Evolutionary conservation across 768 basidiomycete species (phyloP), one percentile per base, ranked within the genome.

Genomic region (Gyrodon lividus): DNA sequence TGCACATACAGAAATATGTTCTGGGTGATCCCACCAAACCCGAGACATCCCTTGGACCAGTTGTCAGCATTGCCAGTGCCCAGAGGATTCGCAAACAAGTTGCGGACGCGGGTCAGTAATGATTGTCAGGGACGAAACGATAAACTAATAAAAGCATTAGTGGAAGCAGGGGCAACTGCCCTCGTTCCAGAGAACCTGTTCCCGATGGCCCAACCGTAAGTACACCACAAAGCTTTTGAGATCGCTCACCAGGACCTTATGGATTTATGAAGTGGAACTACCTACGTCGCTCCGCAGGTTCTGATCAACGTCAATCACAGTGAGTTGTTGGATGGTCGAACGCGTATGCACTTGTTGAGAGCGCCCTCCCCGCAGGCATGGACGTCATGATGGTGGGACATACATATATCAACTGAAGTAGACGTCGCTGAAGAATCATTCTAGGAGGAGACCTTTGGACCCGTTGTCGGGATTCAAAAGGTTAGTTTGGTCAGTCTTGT

Each of bases 381-480:
- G 87, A 92, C 22, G 74, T 97, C 28, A 97, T 98, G 94, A 91
- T 71, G 76, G 94, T 86, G 58, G 8, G 72, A 48, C 19, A 9
- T 28, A 6, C 19, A 33, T n/a, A 39, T 30, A 17, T 16, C 12
- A n/a, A 28, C 16, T 7, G 3, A 31, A 6, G n/a, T 7, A 6
- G 6, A 26, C 13, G 50, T 7, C 3, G 31, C 45, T 61, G 44
- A 6, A 47, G 19, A 31, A 33, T 23, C 19, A 17, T 19, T 47
- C 9, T 54, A 89, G 85, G 85, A 88, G 69, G 90, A 94, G 70
- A 92, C 91, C 0, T 98, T 98, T 56, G 97, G 97, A 0, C 97
- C 97, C 0, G 79, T 97, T 6, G 76, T 98, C 24, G 95, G 94
- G 10, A 93, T 99, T 54, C 88, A 91, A 71, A 95, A 93, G 77